Evolutionary conservation across 2,329 filamentous ascomycete species (phyloP).

Genomic region (Emergomyces pasteurianus): DNA sequence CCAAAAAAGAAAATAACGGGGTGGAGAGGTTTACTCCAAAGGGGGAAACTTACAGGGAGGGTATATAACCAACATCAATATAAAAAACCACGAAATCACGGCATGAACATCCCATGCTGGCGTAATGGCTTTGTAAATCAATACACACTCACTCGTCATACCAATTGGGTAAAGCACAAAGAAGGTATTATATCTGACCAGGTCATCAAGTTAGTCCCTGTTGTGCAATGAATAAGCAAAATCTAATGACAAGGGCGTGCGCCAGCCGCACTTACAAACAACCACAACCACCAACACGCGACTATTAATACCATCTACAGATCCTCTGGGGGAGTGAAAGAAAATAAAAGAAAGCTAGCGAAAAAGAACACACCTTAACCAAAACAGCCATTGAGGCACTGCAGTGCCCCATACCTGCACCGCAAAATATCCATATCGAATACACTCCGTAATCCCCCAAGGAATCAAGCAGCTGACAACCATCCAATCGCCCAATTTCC

Average conservation of each 20-base stretch:
- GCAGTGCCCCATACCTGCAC: conserved; percentile 45
- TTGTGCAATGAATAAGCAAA: not conserved
- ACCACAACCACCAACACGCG: not conserved
- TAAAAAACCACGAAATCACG: conserved; percentile 48
- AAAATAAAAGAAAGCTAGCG: not conserved
- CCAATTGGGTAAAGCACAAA: conserved; percentile 86
- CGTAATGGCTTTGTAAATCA: conserved; percentile 59
- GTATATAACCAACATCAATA: conserved; percentile 59
- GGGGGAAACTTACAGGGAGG: conserved; percentile 50
- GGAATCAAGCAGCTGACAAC: conserved; percentile 52
- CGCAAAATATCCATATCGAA: conserved; percentile 87
- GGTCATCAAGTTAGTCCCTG: not conserved
- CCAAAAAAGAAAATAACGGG: not conserved
- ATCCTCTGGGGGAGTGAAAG: not conserved
- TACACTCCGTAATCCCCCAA: conserved; percentile 84
- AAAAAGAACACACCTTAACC: conserved; percentile 50
- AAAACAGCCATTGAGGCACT: conserved; percentile 56
- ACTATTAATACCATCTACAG: not conserved
- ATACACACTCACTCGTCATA: conserved; percentile 72
- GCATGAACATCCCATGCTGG: conserved; percentile 43
- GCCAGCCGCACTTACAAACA: not conserved
- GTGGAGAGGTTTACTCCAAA: not conserved
- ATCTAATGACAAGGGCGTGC: not conserved
- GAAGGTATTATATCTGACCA: conserved; percentile 65
- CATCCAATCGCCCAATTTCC: conserved; percentile 27